Evolutionary conservation across 208 protist genomes (phyloP), one percentile per base, ranked within the genome.

Genomic region (Trypanosoma congolense): DNA sequence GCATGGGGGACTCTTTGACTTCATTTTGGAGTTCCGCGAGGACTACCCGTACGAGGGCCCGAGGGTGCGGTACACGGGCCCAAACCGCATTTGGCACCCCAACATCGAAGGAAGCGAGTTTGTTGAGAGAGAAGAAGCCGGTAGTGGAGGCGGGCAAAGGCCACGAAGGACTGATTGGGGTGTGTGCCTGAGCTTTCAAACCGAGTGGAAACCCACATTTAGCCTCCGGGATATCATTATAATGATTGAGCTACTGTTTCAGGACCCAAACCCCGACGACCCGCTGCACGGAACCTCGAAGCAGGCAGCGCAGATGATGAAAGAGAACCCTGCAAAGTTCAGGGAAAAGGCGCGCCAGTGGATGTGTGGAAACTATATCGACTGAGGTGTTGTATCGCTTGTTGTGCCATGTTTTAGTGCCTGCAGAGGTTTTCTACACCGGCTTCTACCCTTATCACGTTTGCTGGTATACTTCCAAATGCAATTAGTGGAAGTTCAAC

Each of bases 91-190:
- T 33, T 92, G 83, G 51, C 89, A 96, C 52, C 89, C 89, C 10
- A 96, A 96, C 65, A 93, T 96, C 50, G 89, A 93, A 22, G 83
- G 82, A 46, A 81, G 92, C 22, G 75, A 58, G n/a, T 65, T 71
- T 47, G 61, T 49, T 30, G 43, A 68, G 26, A 21, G 12, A 9
- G 56, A 51, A 22, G 48, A 41, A 8, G 35, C 12, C 6, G 9
- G 12, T 14, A 49, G 43, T 16, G 48, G 49, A 8, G 35, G n/a
- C 6, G 9, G 6, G 30, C 45, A 56, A 16, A 10, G 30, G 8
- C 14, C 16, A n/a, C 10, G 44, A 21, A 64, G 50, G 46, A 48
- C 14, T 12, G 16, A 9, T 2, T 93, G 86, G 83, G 77, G 86
- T 28, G 89, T 96, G 35, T 96, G 89, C 50, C 68, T 93, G 26